These are phyloP conservation scores for Lepidium didymum DNA, from an alignment of 345 rosid species.

Conservation along the genomic window DNA sequence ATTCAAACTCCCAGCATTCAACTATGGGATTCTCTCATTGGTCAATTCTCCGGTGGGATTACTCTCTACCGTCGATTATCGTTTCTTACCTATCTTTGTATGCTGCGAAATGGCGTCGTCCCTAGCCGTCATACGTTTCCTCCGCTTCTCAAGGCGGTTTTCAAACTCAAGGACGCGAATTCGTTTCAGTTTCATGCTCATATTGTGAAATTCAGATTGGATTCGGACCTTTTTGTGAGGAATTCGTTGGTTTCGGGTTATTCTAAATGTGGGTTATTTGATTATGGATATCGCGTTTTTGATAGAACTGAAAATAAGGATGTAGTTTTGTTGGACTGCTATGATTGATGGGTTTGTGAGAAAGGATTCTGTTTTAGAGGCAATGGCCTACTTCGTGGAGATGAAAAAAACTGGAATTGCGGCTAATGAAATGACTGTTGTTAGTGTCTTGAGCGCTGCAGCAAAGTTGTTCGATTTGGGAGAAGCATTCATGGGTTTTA, in stretches of 20 bases:
- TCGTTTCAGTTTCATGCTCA: constrained; percentile 4
- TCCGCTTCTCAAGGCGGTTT: not conserved
- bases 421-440: constrained; percentile 61
- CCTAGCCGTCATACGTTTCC: constrained; percentile 5
- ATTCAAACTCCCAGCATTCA: not conserved
- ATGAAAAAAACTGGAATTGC: constrained; percentile 39
- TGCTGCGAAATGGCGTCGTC: not conserved
- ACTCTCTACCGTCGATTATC: not conserved
- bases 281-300: constrained; percentile 37
- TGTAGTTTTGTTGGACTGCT: constrained; percentile 70
- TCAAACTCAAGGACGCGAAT: not conserved
- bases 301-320: constrained; percentile 47
- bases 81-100: not conserved
- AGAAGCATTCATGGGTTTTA: constrained; percentile 23
- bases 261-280: constrained; percentile 23
- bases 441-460: constrained; percentile 45
- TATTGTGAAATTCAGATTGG: constrained; percentile 44
- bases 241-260: constrained; percentile 50
- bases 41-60: not conserved
- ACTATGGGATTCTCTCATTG: not conserved
- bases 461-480: constrained; percentile 22
- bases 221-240: constrained; percentile 37
- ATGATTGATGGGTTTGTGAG: constrained; percentile 57
- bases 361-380: constrained; percentile 32
- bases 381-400: constrained; percentile 35